Evolutionary conservation across 495 filamentous ascomycete species (phyloP).

Genomic region (Lichina pygmaea): DNA sequence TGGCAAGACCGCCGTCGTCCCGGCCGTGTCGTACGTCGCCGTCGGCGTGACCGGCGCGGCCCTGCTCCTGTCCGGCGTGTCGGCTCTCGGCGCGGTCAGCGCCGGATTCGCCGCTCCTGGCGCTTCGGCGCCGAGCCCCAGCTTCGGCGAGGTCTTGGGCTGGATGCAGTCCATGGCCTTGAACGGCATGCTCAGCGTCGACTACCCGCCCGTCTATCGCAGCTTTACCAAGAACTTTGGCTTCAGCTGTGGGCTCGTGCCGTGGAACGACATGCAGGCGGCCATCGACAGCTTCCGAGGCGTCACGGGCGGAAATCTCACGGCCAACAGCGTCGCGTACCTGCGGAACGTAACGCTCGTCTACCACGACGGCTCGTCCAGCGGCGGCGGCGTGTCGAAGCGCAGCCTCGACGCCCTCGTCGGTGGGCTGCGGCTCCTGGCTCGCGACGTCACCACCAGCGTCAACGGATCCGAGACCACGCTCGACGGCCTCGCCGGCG

Average conservation of each 20-base stretch:
- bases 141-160: constrained; percentile 61
- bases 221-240: constrained; percentile 82
- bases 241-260: constrained; percentile 66
- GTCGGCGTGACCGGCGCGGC: constrained; percentile 73
- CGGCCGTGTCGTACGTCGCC: constrained; percentile 61
- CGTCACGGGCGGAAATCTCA: constrained; percentile 66
- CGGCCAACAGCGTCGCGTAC: constrained; percentile 45
- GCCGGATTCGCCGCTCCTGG: constrained; percentile 31
- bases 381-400: constrained; percentile 18
- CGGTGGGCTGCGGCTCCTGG: constrained; percentile 16
- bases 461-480: constrained; percentile 17
- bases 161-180: constrained; percentile 86
- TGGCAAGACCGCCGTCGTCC: constrained; percentile 50
- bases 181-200: constrained; percentile 84
- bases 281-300: constrained; percentile 68
- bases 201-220: constrained; percentile 62
- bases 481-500: constrained; percentile 3
- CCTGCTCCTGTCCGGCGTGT: constrained; percentile 43
- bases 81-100: constrained; percentile 24
- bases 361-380: constrained; percentile 23
- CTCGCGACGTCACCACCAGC: constrained; percentile 24
- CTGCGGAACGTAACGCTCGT: constrained; percentile 47
- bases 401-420: constrained; percentile 25
- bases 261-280: constrained; percentile 53
- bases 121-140: constrained; percentile 29